These are phyloP conservation scores for Auriculariales sp. DNA, from an alignment of 768 basidiomycete genomes.

Conservation along the genomic window DNA sequence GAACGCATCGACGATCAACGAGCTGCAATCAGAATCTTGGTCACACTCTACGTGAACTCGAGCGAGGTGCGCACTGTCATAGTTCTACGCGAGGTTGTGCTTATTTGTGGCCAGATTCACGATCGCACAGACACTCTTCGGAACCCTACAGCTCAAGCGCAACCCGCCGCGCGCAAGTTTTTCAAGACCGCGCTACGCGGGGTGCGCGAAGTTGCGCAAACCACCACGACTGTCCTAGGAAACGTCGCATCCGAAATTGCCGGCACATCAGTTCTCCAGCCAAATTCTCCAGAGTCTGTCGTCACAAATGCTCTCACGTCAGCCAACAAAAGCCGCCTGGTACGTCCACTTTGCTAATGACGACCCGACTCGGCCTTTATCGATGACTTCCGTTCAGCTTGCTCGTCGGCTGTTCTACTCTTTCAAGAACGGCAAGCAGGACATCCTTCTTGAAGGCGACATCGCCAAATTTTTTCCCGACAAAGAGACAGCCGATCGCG, in stretches of 20 bases:
- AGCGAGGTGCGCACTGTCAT: constrained; percentile 56
- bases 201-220: constrained; percentile 57
- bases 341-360: constrained; percentile 14
- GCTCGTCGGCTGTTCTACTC: constrained; percentile 81
- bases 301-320: constrained; percentile 68
- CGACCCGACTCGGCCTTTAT: not conserved
- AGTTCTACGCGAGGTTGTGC: too few species aligned
- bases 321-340: constrained; percentile 64
- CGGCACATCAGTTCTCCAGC: constrained; percentile 50
- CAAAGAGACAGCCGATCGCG: constrained; percentile 49
- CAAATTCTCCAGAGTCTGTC: constrained; percentile 71
- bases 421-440: constrained; percentile 46
- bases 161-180: constrained; percentile 37
- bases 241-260: constrained; percentile 49
- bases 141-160: constrained; percentile 14
- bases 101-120: too few species aligned
- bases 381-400: constrained; percentile 28
- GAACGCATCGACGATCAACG: constrained; percentile 79
- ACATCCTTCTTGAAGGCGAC: constrained; percentile 49
- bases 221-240: constrained; percentile 61
- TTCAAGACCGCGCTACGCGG: constrained; percentile 61
- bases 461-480: constrained; percentile 57
- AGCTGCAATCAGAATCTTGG: constrained; percentile 54
- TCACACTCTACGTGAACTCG: constrained; percentile 67
- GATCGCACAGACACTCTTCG: constrained; percentile 52